A percentile compares a stretch with the other conserved stretches of the same genome.
Conservation (phyloP, 23 red algal genomes). For the Gracilaria domingensis region DNA sequence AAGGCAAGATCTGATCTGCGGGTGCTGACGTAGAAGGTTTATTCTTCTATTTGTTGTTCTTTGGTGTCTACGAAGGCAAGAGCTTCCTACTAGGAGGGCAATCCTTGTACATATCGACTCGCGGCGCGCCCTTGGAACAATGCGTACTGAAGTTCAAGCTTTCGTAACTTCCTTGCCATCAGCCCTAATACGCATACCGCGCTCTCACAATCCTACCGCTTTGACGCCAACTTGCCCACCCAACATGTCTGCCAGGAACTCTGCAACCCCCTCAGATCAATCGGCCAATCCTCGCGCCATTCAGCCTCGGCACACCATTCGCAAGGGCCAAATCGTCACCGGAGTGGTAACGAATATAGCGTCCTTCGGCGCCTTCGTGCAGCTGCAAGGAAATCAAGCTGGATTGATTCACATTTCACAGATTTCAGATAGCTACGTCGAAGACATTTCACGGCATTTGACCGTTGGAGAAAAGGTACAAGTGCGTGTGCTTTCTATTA, state of each 20-base stretch:
- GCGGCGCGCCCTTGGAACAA: not conserved
- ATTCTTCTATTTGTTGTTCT: too few species aligned
- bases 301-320: not conserved
- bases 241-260: not conserved
- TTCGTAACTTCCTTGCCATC: not conserved
- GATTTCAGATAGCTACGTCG: conserved; percentile 72
- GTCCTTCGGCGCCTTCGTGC: conserved; percentile 71
- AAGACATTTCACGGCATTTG: conserved; percentile 45
- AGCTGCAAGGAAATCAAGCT: conserved; percentile 20
- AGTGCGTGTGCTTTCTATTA: conserved; percentile 80
- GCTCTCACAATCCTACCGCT: not conserved
- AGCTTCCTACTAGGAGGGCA: too few species aligned
- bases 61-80: too few species aligned
- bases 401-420: conserved; percentile 94
- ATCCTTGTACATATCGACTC: not conserved
- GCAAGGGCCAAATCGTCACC: not conserved
- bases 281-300: not conserved
- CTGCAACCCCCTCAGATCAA: not conserved
- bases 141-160: not conserved
- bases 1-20: too few species aligned
- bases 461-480: conserved; percentile 58
- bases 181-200: not conserved
- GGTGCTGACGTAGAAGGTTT: too few species aligned
- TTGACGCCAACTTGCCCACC: not conserved
- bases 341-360: conserved; percentile 47